phyloP scores from a whole-genome alignment of 768 basidiomycete species.

The Rhizopogon roseolus region DNA sequence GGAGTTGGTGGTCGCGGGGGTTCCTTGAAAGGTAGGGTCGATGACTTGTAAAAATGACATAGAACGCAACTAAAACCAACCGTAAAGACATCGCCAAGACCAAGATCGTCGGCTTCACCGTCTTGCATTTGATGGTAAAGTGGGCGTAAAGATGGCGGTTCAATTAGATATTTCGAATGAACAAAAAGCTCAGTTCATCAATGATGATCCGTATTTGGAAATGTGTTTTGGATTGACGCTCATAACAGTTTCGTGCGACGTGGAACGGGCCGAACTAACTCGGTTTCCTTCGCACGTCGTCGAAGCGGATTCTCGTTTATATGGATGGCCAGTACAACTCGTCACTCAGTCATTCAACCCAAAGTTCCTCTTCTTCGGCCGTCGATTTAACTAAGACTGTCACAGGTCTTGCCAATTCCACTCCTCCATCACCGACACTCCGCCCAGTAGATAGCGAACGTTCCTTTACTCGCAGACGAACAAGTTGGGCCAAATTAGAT shows the following conservation, averaged over 20 bases:
- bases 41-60: background rate
- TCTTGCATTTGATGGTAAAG: constrained; percentile 5
- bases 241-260: background rate
- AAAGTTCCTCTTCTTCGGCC: constrained; percentile 49
- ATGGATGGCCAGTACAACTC: background rate
- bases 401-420: constrained; percentile 36
- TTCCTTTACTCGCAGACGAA: constrained; percentile 43
- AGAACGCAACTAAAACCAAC: constrained; percentile 27
- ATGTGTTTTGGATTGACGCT: too few species aligned
- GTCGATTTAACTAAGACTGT: constrained; percentile 47
- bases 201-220: background rate
- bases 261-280: too few species aligned
- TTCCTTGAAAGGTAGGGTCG: constrained; percentile 33
- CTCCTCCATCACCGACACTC: constrained; percentile 49
- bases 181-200: too few species aligned
- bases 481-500: constrained; percentile 53
- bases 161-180: too few species aligned
- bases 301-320: background rate
- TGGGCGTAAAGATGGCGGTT: background rate
- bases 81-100: constrained; percentile 45
- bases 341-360: constrained; percentile 8
- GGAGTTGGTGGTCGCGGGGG: constrained; percentile 65
- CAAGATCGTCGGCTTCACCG: constrained; percentile 30
- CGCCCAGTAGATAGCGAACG: constrained; percentile 28
- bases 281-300: too few species aligned